phyloP scores from a whole-genome alignment of 163 green algal species.

The Coccomyxa subellipsoidea region DNA sequence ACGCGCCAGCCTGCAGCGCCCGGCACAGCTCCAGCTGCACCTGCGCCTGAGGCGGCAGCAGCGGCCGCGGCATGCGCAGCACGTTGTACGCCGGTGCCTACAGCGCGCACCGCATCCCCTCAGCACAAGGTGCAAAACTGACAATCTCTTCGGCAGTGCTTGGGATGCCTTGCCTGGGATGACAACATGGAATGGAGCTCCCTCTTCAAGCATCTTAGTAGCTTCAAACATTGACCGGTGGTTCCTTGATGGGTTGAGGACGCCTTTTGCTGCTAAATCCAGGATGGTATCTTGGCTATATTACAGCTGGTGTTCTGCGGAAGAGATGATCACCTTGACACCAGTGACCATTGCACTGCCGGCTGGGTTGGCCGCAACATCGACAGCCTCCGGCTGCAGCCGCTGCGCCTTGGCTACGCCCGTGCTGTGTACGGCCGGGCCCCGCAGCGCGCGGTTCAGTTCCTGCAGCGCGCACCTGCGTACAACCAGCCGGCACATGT shows the following conservation, averaged over 20 bases:
- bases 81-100: neutral
- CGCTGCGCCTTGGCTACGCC: neutral
- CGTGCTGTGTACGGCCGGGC: neutral
- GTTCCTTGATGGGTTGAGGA: too few species aligned
- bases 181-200: too few species aligned
- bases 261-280: too few species aligned
- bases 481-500: neutral
- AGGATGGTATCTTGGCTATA: too few species aligned
- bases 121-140: too few species aligned
- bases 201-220: too few species aligned
- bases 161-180: too few species aligned
- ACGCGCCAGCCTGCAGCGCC: neutral
- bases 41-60: neutral
- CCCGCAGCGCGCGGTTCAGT: neutral
- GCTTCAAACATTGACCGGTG: too few species aligned
- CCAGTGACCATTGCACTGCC: neutral
- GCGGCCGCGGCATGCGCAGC: neutral
- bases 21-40: constrained; percentile 9
- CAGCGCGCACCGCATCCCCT: too few species aligned
- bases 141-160: too few species aligned
- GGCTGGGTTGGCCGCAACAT: neutral
- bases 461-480: constrained; percentile 3
- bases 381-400: neutral
- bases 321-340: neutral
- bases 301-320: too few species aligned